Evolutionary conservation across 805 yeast species (phyloP), one percentile per base, ranked within the genome.

Genomic region (Cyberlindnera americana): DNA sequence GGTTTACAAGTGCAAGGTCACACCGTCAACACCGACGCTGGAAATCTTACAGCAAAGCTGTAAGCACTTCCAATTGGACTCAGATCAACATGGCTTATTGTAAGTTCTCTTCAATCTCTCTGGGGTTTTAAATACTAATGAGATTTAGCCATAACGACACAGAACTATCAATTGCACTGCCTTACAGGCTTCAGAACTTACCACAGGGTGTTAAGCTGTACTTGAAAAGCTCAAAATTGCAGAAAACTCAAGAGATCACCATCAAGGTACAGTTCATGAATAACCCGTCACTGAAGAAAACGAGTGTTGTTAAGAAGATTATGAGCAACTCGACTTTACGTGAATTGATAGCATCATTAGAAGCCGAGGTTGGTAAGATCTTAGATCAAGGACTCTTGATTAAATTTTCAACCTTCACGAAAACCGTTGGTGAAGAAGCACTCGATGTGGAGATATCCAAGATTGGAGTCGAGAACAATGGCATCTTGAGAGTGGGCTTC

Each of bases 121-220:
- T 5, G 26, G 7, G 14, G 15, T 19, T 7, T 17, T n/a, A 19
- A 35, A 35, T 36, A 29, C 33, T 33, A 9, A n/a, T 15, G 10
- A 4, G 3, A 11, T 21, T 14, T 25, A 50, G 54, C 19, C 67
- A 69, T 40, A 63, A 65, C 5, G 59, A 53, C 24, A 54, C 52
- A 1, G 48, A 50, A 6, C 37, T 73, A 16, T 64, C 70, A 5
- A 46, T 62, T 13, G 62, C 67, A 25, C 42, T 72, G 24, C 77
- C 78, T 1, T 53, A 68, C 44, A 59, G 77, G 41, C 49, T 72
- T 14, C 49, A 67, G 13, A 66, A 67, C 37, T 46, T 74, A 15
- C 72, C 77, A 2, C 55, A 63, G 6, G 78, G 78, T 11, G 67
- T 65, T 14, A 73, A 69, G 32, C 40, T 74, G 25, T 54, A 56